Evolutionary conservation across 768 basidiomycete species (phyloP).

Genomic region (Auricularia heimuer): DNA sequence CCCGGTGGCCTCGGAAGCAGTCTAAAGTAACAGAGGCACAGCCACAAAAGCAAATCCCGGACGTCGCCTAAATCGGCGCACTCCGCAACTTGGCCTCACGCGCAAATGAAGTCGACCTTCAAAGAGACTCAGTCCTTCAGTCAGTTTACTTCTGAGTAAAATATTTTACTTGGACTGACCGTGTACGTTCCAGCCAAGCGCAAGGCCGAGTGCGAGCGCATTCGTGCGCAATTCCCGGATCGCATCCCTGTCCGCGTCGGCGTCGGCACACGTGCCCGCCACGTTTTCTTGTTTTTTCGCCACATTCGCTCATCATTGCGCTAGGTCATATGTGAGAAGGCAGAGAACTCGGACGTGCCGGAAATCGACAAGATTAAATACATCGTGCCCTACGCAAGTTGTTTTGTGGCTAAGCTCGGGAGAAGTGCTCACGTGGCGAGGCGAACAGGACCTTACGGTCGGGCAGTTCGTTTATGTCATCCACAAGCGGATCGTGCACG

Average conservation of each 20-base stretch:
- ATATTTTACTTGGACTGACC: background rate
- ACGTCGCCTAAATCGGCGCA: background rate
- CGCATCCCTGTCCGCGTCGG: conserved; percentile 29
- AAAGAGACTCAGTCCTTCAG: background rate
- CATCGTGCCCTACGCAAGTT: background rate
- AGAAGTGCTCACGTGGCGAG: background rate
- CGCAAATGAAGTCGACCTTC: background rate
- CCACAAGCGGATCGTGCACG: conserved; percentile 5
- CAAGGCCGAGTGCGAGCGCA: conserved; percentile 34
- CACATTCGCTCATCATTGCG: background rate
- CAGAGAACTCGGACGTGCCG: background rate
- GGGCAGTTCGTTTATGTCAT: conserved; percentile 6
- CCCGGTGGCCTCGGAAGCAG: too few relatives aligned
- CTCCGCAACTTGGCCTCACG: background rate
- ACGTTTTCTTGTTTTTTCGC: background rate
- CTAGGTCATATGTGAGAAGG: background rate
- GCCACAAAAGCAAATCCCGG: too few relatives aligned
- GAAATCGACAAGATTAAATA: background rate
- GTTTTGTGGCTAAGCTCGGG: background rate
- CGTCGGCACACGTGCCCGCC: background rate
- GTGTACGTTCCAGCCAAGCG: conserved; percentile 25
- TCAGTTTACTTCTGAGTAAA: background rate
- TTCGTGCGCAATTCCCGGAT: conserved; percentile 33
- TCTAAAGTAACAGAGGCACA: too few relatives aligned
- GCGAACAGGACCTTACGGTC: conserved; percentile 3